phyloP scores from a whole-genome alignment of 371 early-diverging fungal genomes.

The Mucor mucedo region DNA sequence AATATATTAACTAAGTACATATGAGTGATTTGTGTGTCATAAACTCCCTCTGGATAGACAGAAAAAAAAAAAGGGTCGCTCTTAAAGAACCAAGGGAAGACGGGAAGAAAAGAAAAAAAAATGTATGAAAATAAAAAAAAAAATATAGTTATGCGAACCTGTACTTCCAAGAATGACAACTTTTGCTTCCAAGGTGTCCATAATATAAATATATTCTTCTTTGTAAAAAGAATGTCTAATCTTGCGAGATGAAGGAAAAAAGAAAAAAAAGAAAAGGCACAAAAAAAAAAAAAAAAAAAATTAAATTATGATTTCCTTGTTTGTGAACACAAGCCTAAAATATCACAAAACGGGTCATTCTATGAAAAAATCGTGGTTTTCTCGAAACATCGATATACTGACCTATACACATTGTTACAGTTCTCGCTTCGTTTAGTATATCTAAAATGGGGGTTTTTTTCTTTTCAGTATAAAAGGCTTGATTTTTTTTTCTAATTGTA shows the following conservation, averaged over 20 bases:
- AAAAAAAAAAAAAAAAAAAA: constrained; percentile 1
- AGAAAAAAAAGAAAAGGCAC: neutral
- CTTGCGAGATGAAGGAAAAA: constrained; percentile 7
- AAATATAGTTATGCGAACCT: constrained; percentile 44
- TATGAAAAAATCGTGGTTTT: neutral
- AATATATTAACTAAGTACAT: constrained; percentile 4
- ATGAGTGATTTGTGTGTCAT: constrained; percentile 10
- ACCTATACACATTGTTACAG: constrained; percentile 1
- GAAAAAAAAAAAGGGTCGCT: no score
- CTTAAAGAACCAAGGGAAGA: no score
- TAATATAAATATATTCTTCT: neutral
- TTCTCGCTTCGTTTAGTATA: neutral
- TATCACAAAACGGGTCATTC: neutral
- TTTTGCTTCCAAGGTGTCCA: constrained; percentile 64
- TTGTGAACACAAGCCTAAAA: neutral
- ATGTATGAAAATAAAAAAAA: neutral
- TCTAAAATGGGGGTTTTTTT: neutral
- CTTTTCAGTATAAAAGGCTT: constrained; percentile 1
- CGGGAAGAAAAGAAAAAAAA: constrained; percentile 8
- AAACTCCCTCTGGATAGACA: neutral
- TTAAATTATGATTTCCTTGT: constrained; percentile 1
- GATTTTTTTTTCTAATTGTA: neutral
- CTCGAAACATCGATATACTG: neutral
- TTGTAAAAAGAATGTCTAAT: constrained; percentile 1
- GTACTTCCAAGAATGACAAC: constrained; percentile 71